Evolutionary conservation across 805 yeast species (phyloP).

Genomic region (Barnettozyma siamensis): DNA sequence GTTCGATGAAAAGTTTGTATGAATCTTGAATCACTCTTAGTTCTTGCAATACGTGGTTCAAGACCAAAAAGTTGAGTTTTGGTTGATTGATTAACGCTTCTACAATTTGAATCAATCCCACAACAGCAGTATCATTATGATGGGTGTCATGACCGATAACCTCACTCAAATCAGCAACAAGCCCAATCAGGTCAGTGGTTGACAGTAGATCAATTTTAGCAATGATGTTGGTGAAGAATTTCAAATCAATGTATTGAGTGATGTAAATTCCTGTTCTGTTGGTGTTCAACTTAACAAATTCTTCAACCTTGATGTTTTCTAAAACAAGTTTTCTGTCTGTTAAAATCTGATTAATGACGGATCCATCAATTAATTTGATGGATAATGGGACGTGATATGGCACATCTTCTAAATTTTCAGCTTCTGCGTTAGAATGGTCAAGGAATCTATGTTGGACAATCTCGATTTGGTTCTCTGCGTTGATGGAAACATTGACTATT

Average conservation of each 20-base stretch:
- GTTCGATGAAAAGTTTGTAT: conserved; percentile 12
- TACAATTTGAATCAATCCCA: conserved; percentile 25
- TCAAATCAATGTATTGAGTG: conserved; percentile 37
- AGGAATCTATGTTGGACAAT: conserved; percentile 36
- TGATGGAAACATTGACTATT: conserved; percentile 33
- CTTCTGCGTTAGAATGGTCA: conserved; percentile 20
- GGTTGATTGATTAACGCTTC: conserved; percentile 10
- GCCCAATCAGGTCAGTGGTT: conserved; percentile 24
- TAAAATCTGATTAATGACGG: conserved; percentile 34
- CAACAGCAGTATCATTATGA: conserved; percentile 24
- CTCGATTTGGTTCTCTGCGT: conserved; percentile 26
- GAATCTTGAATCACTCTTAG: conserved; percentile 22
- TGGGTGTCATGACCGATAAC: conserved; percentile 26
- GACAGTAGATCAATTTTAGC: conserved; percentile 20
- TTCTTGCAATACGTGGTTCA: conserved; percentile 25
- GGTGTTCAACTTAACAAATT: conserved; percentile 38
- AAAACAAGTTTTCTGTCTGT: conserved; percentile 34
- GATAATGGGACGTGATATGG: conserved; percentile 61
- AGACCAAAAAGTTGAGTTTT: conserved; percentile 20
- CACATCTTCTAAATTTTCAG: conserved; percentile 42
- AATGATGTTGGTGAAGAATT: conserved; percentile 24
- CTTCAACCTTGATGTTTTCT: conserved; percentile 18
- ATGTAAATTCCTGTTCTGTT: conserved; percentile 43
- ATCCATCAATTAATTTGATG: conserved; percentile 32
- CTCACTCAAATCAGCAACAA: conserved; percentile 30